phyloP scores from a whole-genome alignment of 2,329 filamentous ascomycete species.

The Paraphaeosphaeria sporulosa region DNA sequence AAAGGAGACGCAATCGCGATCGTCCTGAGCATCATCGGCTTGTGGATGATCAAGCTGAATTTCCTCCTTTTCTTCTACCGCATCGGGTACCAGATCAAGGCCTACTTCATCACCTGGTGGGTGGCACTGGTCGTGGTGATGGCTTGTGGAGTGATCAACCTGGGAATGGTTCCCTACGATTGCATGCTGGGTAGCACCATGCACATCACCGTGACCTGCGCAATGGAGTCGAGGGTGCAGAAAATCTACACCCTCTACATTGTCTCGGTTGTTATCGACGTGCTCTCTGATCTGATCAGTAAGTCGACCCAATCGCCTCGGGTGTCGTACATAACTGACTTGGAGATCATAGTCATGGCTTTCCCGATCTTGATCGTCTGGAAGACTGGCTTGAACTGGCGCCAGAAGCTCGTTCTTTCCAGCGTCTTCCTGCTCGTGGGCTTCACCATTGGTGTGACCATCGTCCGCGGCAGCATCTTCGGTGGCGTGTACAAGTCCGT shows the following conservation, averaged over 20 bases:
- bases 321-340: background rate
- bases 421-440: conserved; percentile 12
- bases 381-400: conserved; percentile 11
- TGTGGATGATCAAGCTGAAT: conserved; percentile 10
- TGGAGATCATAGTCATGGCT: conserved; percentile 5
- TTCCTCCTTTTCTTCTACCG: conserved; percentile 10
- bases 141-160: conserved; percentile 1
- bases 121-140: conserved; percentile 3
- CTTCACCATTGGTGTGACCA: conserved; percentile 16
- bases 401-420: conserved; percentile 15
- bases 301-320: background rate
- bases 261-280: conserved; percentile 5
- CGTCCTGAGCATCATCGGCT: conserved; percentile 6
- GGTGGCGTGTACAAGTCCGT: conserved; percentile 13
- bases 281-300: conserved; percentile 13
- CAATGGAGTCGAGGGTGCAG: conserved; percentile 3
- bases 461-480: conserved; percentile 16
- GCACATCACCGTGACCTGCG: conserved; percentile 5
- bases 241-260: conserved; percentile 10
- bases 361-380: conserved; percentile 15
- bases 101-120: conserved; percentile 10
- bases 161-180: conserved; percentile 9
- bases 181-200: conserved; percentile 1
- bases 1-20: conserved; percentile 6
- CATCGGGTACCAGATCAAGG: conserved; percentile 5